Base-by-base conservation (phyloP, 495 filamentous ascomycete genomes). In the Talaromyces stipitatus region DNA sequence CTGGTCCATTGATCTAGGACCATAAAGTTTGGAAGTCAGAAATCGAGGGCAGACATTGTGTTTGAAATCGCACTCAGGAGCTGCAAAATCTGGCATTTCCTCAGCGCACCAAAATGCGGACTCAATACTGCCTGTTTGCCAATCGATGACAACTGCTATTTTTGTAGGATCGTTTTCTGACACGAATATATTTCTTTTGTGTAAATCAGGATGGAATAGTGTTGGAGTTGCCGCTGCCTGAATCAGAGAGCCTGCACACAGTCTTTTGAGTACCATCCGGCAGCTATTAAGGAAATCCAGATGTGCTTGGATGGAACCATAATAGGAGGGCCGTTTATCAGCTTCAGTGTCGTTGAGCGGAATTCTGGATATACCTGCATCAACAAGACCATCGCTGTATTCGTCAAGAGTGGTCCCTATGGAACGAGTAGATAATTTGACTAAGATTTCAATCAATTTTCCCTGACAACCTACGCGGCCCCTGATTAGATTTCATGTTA, bases 341-440 rank as follows among this genome's bases (percentile, higher is more conserved):
- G 27, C 4, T 2, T 59, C 36, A 32, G 9, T 26, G 18, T 62
- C 59, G 1, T 16, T 33, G 29, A 54, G 54, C 52, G 70, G 71
- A 51, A 75, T 56, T 28, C 63, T 60, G 32, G 73, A 71, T 45
- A 73, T 47, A 36, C 70, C 71, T 24, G 68, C 58, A 45, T 75
- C 71, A 43, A 76, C 58, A 24, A 75, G 69, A 20, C 69, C 70
- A 50, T 66, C 58, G 48, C 62, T 67, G 55, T 72, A 75, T 58
- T 56, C 59, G 36, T 18, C 48, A 54, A 75, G 54, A 51, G 60
- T 64, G 9, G 43, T 5, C 69, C 72, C 73, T 73, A 29, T 50
- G 33, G 54, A 29, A 45, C 50, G 47, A 26, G 8, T 62, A 27
- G 4, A 5, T 59, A 46, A 47, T 55, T 45, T 64, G 20, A 48